A percentile compares a stretch with the other conserved stretches of the same genome.
Conservation (phyloP, 2,329 filamentous ascomycete species). For the Penicillium sp. region DNA sequence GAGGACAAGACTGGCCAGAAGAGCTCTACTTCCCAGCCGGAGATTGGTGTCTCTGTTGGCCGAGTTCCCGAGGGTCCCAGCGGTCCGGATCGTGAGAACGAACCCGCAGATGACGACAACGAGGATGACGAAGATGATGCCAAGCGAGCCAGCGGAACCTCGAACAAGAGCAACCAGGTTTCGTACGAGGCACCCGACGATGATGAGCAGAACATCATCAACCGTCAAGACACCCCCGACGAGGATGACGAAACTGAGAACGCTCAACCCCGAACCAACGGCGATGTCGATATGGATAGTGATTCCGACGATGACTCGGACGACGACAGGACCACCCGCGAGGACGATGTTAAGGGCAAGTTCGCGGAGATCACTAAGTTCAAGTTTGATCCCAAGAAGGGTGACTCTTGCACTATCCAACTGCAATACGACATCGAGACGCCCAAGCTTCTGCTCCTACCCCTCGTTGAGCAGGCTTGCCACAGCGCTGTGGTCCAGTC, state of each 20-base stretch:
- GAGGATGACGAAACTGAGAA: slow-evolving; percentile 57
- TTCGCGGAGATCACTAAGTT: slow-evolving; percentile 74
- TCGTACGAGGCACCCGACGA: slow-evolving; percentile 94
- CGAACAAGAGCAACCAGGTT: slow-evolving; percentile 78
- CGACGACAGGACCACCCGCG: slow-evolving; percentile 56
- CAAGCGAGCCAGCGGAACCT: slow-evolving; percentile 61
- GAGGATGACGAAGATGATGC: slow-evolving; percentile 77
- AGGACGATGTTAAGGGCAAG: slow-evolving; percentile 66
- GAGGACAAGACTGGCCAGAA: slow-evolving; percentile 60
- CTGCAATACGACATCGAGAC: slow-evolving; percentile 79
- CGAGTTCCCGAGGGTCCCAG: slow-evolving; percentile 56
- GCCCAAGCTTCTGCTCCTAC: slow-evolving; percentile 91
- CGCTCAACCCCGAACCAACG: slow-evolving; percentile 28
- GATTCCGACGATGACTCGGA: slow-evolving; percentile 47
- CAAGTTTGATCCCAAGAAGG: slow-evolving; percentile 74
- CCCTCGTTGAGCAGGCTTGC: slow-evolving; percentile 81
- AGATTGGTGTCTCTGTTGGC: slow-evolving; percentile 69
- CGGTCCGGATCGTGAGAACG: slow-evolving; percentile 56
- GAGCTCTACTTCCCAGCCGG: slow-evolving; percentile 72
- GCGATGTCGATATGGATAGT: slow-evolving; percentile 42
- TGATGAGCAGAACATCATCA: slow-evolving; percentile 80
- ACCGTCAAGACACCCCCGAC: slow-evolving; percentile 63
- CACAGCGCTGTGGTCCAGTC: slow-evolving; percentile 83
- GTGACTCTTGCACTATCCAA: slow-evolving; percentile 77
- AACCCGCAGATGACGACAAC: slow-evolving; percentile 71